Evolutionary conservation across 2,329 filamentous ascomycete species (phyloP), one percentile per base, ranked within the genome.

Genomic region (Pseudocercospora fijiensis): DNA sequence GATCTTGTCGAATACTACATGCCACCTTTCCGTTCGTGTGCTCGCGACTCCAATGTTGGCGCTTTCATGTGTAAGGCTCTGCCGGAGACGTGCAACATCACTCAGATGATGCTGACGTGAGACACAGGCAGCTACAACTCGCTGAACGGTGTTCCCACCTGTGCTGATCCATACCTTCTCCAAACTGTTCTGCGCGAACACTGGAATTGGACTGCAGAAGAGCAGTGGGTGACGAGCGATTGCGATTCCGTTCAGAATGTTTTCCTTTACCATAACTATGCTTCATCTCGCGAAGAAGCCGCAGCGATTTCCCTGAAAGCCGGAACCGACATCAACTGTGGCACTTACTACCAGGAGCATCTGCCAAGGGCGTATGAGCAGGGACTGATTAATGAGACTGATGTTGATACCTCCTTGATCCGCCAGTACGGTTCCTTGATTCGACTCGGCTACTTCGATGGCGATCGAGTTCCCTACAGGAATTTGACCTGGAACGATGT

Each of bases 1-100:
- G 88, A 91, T 64, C 76, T 90, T 4, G 81, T 83, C 0, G 88
- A 90, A 69, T 90, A 90, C 75, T 90, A 88, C 70, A 80, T 88
- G 45, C 86, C 85, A 0, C 83, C 86, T 0, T 90, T 90, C 76
- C 79, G 88, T 70, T 82, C 71, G 28, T 81, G 79, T 58, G 78
- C 78, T 0, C 67, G 79, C 62, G 79, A 81, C 63, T 76, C 77
- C 0, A 78, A 80, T 43, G 79, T 80, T 20, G 79, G 78, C 4
- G 81, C 73, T 18, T 77, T 81, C 82, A 72, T 89, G 87, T 73
- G 85, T 83, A 51, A 79, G 16, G n/a, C n/a, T n/a, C n/a, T n/a
- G n/a, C n/a, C n/a, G n/a, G n/a, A n/a, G n/a, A n/a, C n/a, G n/a
- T n/a, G n/a, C n/a, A n/a, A n/a, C n/a, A n/a, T n/a, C n/a, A n/a